These are phyloP conservation scores for Arxiozyma bovina DNA, from an alignment of 1,139 yeast genomes.

Conservation along the genomic window DNA sequence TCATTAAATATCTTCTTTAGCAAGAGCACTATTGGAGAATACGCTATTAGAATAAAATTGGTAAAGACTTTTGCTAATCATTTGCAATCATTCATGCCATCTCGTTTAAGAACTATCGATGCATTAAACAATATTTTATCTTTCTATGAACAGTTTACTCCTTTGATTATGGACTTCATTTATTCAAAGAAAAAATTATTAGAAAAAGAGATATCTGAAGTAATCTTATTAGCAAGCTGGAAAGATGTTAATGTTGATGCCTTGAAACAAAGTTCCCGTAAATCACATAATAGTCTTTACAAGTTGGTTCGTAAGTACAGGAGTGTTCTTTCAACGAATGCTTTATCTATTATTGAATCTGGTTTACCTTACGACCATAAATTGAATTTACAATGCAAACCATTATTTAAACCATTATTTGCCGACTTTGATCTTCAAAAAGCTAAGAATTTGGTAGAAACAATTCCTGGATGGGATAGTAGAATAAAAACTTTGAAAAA, in stretches of 20 bases:
- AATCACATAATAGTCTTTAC: conserved; percentile 77
- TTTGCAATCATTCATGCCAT: conserved; percentile 24
- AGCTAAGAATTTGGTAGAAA: conserved; percentile 15
- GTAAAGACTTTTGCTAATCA: conserved; percentile 58
- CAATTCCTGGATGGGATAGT: conserved; percentile 40
- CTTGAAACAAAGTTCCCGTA: conserved; percentile 82
- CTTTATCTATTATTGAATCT: conserved; percentile 48
- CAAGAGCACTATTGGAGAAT: conserved; percentile 72
- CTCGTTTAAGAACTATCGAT: conserved; percentile 18
- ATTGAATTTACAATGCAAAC: conserved; percentile 1
- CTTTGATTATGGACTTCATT: conserved; percentile 41
- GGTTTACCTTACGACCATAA: conserved; percentile 39
- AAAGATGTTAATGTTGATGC: conserved; percentile 93
- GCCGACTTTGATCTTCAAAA: conserved; percentile 11
- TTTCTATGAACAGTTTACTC: conserved; percentile 59
- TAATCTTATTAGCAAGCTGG: conserved; percentile 89
- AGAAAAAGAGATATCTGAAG: conserved; percentile 75
- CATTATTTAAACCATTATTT: conserved; percentile 4
- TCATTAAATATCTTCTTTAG: conserved; percentile 70
- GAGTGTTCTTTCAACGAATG: conserved; percentile 46
- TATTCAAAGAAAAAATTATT: conserved; percentile 42
- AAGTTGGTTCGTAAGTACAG: conserved; percentile 81
- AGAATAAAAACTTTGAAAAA: conserved; percentile 52
- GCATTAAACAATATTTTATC: conserved; percentile 54
- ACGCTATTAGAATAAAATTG: conserved; percentile 45